Evolutionary conservation across 805 yeast genomes (phyloP), one percentile per base, ranked within the genome.

Genomic region (Lachancea nothofagi): DNA sequence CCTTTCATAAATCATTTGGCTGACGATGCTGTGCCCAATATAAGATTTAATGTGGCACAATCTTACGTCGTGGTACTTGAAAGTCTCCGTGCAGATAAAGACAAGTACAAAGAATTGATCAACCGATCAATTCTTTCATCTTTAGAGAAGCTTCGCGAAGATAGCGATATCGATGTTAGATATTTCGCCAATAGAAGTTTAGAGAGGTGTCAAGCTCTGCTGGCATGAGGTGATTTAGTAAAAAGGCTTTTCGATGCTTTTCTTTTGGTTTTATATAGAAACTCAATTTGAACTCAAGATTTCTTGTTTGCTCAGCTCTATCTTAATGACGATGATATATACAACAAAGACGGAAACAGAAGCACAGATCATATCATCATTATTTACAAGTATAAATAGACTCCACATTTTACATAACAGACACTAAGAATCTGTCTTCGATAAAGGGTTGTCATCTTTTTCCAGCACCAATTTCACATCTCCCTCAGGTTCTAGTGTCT

Each of bases 31-130:
- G 97, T 93, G 41, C 96, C 99, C 52, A 93, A 93, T 62, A 89
- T 93, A 47, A 76, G 97, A 57, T 93, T 93, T 69, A 93, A 89
- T 65, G 88, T 84, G 46, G 97, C 99, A 20, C 88, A 87, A 63
- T 76, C 95, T 12, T 78, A 83, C 55, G 72, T 76, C 29, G 66
- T 71, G 19, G 69, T 83, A 24, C 78, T 78, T 5, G 75, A 77
- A 53, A 69, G 78, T 12, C 64, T 84, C 43, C 48, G 53, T 32
- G 60, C 61, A 36, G 61, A 57, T 40, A 50, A 46, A 24, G 41
- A 49, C 27, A 54, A 51, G 29, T 52, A 59, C 24, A 43, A 44
- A 5, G 54, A 62, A n/a, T 53, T 74, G 33, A 70, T 80, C 21
- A 56, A 66, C 29, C 62, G 64, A 17, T 72, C 77, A 30, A 73